Evolutionary conservation across 2,329 filamentous ascomycete genomes (phyloP), one percentile per base, ranked within the genome.

Genomic region (Colletotrichum graminicola): DNA sequence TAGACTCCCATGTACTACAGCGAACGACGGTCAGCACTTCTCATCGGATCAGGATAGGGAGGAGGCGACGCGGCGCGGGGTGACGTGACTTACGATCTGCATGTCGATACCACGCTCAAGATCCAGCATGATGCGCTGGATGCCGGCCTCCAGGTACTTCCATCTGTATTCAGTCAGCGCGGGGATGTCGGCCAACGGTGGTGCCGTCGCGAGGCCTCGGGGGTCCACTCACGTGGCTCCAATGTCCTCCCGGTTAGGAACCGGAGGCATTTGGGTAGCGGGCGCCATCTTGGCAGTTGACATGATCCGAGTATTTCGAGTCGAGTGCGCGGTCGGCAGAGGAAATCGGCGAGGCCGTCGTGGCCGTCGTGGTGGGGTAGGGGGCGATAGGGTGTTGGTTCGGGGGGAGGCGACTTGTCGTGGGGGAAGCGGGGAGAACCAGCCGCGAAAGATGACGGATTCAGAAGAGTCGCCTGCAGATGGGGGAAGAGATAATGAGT

Each of bases 51-150:
- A 41, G 32, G 16, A 45, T 3, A 14, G 76, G 72, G 5, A 45
- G 49, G 36, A 43, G 56, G 41, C 66, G 75, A 66, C 75, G 74
- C 54, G 63, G 52, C 61, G 26, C 16, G 14, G n/a, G 29, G 21
- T 59, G 45, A n/a, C 51, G 23, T n/a, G 61, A 79, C 89, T 78
- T 85, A 93, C 91, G 76, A 94, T 95, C 77, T 92, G 90, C 91
- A 98, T 94, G 78, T 98, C 95, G 83, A 99, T 93, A 73, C 96
- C 96, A 75, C 94, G 92, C 78, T 95, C 93, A 36, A 98, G 87
- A 78, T 97, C 93, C 76, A 90, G 90, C 95, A 99, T 98, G 79
- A 99, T 97, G 80, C 92, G 93, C 75, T 94, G 91, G 76, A 99
- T 94, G 74, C 95, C 95, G 73, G 88, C 87, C 81, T 98, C 92